A percentile compares a stretch with the other conserved stretches of the same genome.
Evolutionary conservation across 2,329 filamentous ascomycete genomes (phyloP).

Genomic region (Alternaria arborescens): DNA sequence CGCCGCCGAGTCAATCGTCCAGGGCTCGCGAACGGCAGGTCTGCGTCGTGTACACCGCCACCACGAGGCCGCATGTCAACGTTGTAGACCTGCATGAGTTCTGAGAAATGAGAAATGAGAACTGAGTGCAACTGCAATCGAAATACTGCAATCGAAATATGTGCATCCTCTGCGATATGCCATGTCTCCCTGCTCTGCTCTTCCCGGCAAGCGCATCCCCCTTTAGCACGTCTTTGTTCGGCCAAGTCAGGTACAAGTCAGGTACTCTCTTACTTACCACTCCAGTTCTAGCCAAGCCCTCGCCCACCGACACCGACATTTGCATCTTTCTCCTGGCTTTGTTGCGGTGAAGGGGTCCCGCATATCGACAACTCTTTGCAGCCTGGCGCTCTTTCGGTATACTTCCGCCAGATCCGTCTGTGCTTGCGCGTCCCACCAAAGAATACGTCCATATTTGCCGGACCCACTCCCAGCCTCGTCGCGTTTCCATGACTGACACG

Average conservation of each 20-base stretch:
- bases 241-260: not conserved
- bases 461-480: slow-evolving; percentile 39
- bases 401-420: slow-evolving; percentile 50
- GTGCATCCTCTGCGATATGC: slow-evolving; percentile 1
- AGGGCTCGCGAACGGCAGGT: slow-evolving; percentile 34
- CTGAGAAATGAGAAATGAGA: not conserved
- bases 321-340: slow-evolving; percentile 4
- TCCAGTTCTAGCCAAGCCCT: not conserved
- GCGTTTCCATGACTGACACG: slow-evolving; percentile 33
- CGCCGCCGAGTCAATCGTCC: slow-evolving; percentile 18
- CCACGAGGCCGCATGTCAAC: slow-evolving; percentile 26
- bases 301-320: slow-evolving; percentile 21
- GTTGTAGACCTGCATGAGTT: slow-evolving; percentile 28
- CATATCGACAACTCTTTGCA: slow-evolving; percentile 14
- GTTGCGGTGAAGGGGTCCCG: slow-evolving; percentile 18
- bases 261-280: not conserved
- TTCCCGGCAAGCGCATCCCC: not conserved
- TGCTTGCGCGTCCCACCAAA: slow-evolving; percentile 38
- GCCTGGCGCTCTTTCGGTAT: slow-evolving; percentile 15
- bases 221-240: not conserved
- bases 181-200: not conserved
- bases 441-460: slow-evolving; percentile 34
- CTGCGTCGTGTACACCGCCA: slow-evolving; percentile 18
- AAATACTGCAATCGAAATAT: not conserved
- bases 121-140: not conserved